Base-by-base conservation (phyloP, 148 eudicot species). In the Persicaria tinctoria region DNA sequence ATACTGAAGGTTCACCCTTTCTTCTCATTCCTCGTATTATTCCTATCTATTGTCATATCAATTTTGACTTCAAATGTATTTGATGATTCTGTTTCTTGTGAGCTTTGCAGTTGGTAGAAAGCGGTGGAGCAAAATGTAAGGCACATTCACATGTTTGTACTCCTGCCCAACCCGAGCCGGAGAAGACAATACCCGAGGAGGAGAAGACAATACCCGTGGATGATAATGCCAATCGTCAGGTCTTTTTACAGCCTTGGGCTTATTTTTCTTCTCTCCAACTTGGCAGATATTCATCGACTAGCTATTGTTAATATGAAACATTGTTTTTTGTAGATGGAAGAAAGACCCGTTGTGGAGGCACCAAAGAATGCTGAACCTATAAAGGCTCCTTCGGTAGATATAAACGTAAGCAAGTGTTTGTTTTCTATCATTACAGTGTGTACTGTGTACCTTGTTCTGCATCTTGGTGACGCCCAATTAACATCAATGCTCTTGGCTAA, bases 1-100 rank as follows among this genome's bases (percentile, higher is more conserved):
- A 85, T 94, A 48, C 46, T 94, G 77, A 90, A 89, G 97, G 98
- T 85, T 62, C 48, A 66, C 6, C 13, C 41, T 44, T 17, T n/a
- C 32, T 47, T 17, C 46, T 66, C 3, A 14, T 66, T 38, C 44
- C 66, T 60, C 13, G 23, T 20, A 20, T 60, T 60, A 12, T 23
- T 20, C 66, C 44, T 23, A 60, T 60, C 66, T 13, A 60, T 60
- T 60, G 27, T 60, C 23, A 14, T n/a, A 12, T n/a, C 8, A 12
- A 12, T 53, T 56, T 17, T 17, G 4, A 64, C 44, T 10, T 64
- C 46, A 38, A 9, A 64, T 12, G 17, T 17, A 14, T 63, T 63
- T 75, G 70, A 23, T 75, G 46, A 47, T 68, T 72, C 4, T 63
- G 1, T 8, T 4, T 46, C 3, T 18, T 47, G 41, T 79, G 60